Evolutionary conservation across 208 protist species (phyloP).

Genomic region (Borovskyia barvae): DNA sequence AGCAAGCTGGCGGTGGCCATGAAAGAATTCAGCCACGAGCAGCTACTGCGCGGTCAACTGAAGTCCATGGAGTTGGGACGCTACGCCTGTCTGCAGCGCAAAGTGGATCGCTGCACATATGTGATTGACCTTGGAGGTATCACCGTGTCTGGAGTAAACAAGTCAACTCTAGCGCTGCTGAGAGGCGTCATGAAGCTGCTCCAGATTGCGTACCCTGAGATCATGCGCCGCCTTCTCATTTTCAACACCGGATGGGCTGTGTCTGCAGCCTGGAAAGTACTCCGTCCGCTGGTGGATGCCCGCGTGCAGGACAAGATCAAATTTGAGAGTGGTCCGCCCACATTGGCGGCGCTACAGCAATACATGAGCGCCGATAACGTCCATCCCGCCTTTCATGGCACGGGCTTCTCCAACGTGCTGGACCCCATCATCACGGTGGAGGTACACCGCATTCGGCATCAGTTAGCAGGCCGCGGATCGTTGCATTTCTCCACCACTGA

Average conservation of each 20-base stretch:
- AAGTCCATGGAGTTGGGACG: conserved; percentile 63
- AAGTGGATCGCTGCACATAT: conserved; percentile 65
- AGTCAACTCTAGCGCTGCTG: conserved; percentile 45
- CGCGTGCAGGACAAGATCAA: conserved; percentile 82
- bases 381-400: conserved; percentile 49
- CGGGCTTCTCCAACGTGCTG: conserved; percentile 26
- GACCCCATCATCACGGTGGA: conserved; percentile 37
- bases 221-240: conserved; percentile 68
- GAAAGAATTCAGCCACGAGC: conserved; percentile 33
- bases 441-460: conserved; percentile 15
- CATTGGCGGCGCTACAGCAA: conserved; percentile 28
- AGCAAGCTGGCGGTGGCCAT: conserved; percentile 36
- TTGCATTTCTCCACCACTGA: too few relatives aligned
- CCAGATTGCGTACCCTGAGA: conserved; percentile 84
- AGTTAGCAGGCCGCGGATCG: background rate
- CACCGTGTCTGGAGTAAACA: conserved; percentile 62
- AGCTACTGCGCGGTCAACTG: conserved; percentile 57
- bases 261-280: conserved; percentile 72
- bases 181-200: conserved; percentile 46
- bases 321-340: conserved; percentile 54
- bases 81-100: conserved; percentile 28
- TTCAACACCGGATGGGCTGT: conserved; percentile 83
- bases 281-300: conserved; percentile 62
- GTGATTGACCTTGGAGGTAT: conserved; percentile 72
- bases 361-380: conserved; percentile 58